Percentiles rank a stretch among this genome's conserved stretches.
phyloP scores from a whole-genome alignment of 305 asterid species.

The Fraxinus sp. region DNA sequence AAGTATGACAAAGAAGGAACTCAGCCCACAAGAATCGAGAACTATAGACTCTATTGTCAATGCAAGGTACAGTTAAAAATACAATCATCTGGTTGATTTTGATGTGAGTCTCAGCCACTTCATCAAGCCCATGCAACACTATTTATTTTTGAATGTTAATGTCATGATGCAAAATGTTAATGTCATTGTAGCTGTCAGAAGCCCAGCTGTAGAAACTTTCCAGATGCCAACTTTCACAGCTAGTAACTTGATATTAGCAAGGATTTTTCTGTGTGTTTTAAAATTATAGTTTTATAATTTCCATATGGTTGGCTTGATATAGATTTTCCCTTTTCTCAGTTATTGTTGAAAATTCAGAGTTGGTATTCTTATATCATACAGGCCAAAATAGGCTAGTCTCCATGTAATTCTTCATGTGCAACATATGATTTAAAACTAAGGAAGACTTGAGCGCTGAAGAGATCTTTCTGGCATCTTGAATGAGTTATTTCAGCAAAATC shows the following conservation, averaged over 20 bases:
- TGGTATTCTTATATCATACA: background rate
- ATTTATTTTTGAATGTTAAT: background rate
- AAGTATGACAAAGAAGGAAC: constrained; percentile 51
- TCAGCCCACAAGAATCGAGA: constrained; percentile 65
- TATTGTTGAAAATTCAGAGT: constrained; percentile 1
- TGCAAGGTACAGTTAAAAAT: constrained; percentile 52
- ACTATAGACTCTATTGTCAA: constrained; percentile 68
- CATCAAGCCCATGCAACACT: background rate
- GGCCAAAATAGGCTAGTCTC: constrained; percentile 14
- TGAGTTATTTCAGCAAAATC: background rate
- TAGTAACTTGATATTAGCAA: constrained; percentile 2
- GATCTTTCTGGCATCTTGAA: constrained; percentile 1
- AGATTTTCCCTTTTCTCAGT: background rate
- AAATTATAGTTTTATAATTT: constrained; percentile 1
- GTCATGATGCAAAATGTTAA: constrained; percentile 4
- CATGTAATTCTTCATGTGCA: constrained; percentile 11
- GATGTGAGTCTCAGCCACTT: constrained; percentile 1
- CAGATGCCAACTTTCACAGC: background rate
- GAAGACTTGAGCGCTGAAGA: background rate
- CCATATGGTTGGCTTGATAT: constrained; percentile 5
- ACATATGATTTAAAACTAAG: constrained; percentile 2
- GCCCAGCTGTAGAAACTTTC: background rate
- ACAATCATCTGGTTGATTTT: constrained; percentile 7
- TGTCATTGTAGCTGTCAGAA: constrained; percentile 12
- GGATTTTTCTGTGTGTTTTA: background rate